Conservation (phyloP, 495 filamentous ascomycete species). For the Penicillium atrosanguineum region DNA sequence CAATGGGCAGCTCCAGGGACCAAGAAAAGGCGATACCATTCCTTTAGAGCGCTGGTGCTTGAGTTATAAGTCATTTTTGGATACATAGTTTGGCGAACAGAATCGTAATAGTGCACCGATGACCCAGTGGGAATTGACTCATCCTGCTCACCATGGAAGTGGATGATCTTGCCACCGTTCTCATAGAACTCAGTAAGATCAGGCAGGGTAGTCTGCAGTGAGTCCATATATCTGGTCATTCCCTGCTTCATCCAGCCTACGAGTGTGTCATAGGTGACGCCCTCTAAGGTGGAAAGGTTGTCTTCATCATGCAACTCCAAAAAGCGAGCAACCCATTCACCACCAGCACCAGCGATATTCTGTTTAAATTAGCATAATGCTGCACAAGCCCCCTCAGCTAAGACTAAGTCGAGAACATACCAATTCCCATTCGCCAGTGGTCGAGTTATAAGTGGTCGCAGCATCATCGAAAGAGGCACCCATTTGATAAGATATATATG, state of each 20-base stretch:
- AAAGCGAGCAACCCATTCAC: too few species aligned
- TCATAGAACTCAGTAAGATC: slow-evolving; percentile 44
- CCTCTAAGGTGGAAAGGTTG: slow-evolving; percentile 36
- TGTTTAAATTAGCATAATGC: too few species aligned
- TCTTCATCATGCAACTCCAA: too few species aligned
- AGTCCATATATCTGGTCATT: slow-evolving; percentile 13
- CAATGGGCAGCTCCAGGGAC: slow-evolving; percentile 55
- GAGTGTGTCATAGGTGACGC: slow-evolving; percentile 49
- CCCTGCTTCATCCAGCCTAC: slow-evolving; percentile 42
- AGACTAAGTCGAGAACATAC: too few species aligned
- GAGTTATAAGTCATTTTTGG: slow-evolving; percentile 33
- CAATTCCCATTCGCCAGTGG: too few species aligned
- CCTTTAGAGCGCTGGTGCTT: slow-evolving; percentile 36
- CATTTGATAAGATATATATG: slow-evolving; percentile 48
- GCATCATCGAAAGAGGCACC: slow-evolving; percentile 41
- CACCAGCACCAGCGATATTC: too few species aligned
- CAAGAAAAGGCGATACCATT: slow-evolving; percentile 53
- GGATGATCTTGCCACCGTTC: slow-evolving; percentile 51
- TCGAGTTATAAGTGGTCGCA: too few species aligned
- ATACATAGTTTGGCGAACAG: slow-evolving; percentile 51
- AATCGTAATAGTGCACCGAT: slow-evolving; percentile 48
- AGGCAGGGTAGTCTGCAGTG: slow-evolving; percentile 38
- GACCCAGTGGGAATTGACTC: slow-evolving; percentile 44
- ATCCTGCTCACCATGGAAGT: slow-evolving; percentile 53
- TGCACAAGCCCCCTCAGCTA: too few species aligned